Conservation (phyloP, 78 protist genomes). For the Anaeramoeba flamelloides region DNA sequence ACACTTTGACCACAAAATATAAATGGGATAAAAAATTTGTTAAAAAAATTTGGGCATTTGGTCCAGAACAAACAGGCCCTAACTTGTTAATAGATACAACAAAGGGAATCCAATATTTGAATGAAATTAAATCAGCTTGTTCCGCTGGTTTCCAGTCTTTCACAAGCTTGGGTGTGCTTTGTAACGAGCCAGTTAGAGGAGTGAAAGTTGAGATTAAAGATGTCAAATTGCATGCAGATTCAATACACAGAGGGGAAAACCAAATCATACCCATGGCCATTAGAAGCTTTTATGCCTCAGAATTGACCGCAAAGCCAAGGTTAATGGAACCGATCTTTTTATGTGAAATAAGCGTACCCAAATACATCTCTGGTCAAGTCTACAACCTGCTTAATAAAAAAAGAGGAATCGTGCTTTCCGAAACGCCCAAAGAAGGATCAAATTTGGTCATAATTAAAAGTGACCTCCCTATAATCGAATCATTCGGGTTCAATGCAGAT, state of each 20-base stretch:
- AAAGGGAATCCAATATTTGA: slow-evolving; percentile 72
- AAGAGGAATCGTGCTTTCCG: slow-evolving; percentile 75
- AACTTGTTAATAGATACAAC: slow-evolving; percentile 76
- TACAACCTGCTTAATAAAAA: slow-evolving; percentile 68
- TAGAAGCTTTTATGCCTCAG: slow-evolving; percentile 62
- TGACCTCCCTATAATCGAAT: slow-evolving; percentile 91
- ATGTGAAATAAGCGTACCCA: slow-evolving; percentile 66
- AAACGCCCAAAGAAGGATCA: slow-evolving; percentile 60
- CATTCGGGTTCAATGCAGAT: slow-evolving; percentile 91
- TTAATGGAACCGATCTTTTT: slow-evolving; percentile 88
- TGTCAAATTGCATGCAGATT: slow-evolving; percentile 91
- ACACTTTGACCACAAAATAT: slow-evolving; percentile 59
- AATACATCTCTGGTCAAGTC: slow-evolving; percentile 65
- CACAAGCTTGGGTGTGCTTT: slow-evolving; percentile 78
- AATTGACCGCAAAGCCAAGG: slow-evolving; percentile 58
- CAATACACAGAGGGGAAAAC: slow-evolving; percentile 95
- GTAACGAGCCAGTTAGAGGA: slow-evolving; percentile 93
- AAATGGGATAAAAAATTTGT: slow-evolving; percentile 69
- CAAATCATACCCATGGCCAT: slow-evolving; percentile 79
- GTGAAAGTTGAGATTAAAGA: slow-evolving; percentile 70
- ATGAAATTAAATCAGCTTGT: slow-evolving; percentile 86
- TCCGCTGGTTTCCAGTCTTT: slow-evolving; percentile 89
- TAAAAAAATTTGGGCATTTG: slow-evolving; percentile 88
- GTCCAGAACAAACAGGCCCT: slow-evolving; percentile 87
- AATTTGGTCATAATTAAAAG: slow-evolving; percentile 45